A percentile compares a stretch with the other conserved stretches of the same genome.
These are phyloP conservation scores for Nemophila menziesii DNA, from an alignment of 257 asterid species.

Conservation along the genomic window DNA sequence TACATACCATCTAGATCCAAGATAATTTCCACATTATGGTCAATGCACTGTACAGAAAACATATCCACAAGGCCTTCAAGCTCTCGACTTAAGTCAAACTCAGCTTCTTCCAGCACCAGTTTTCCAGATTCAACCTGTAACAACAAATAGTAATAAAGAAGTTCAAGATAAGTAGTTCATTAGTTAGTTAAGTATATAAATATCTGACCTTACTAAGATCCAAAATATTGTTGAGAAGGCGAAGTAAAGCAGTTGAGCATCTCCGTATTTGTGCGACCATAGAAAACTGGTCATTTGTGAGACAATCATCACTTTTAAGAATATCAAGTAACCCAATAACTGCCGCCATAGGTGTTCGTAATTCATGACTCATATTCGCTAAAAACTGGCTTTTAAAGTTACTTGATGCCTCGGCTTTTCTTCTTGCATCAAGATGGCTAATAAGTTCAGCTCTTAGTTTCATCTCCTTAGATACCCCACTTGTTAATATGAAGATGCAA, in stretches of 20 bases:
- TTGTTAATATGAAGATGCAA: constrained; percentile 71
- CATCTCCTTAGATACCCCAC: constrained; percentile 94
- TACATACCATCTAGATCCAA: constrained; percentile 75
- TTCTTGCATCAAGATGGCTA: constrained; percentile 75
- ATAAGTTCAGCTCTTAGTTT: constrained; percentile 71
- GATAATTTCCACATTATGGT: constrained; percentile 75
- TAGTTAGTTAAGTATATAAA: constrained; percentile 1
- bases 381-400: constrained; percentile 89
- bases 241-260: constrained; percentile 77
- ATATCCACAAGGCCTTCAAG: constrained; percentile 92
- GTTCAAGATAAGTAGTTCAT: background rate
- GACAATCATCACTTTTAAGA: constrained; percentile 67
- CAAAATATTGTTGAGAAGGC: constrained; percentile 84
- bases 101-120: constrained; percentile 72
- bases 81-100: constrained; percentile 78
- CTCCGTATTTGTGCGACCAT: constrained; percentile 83
- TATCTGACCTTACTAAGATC: constrained; percentile 81
- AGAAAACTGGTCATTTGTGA: constrained; percentile 63
- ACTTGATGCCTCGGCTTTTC: constrained; percentile 91
- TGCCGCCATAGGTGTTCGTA: constrained; percentile 97
- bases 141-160: background rate
- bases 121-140: constrained; percentile 95
- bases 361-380: constrained; percentile 96
- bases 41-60: constrained; percentile 87
- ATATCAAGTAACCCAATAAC: constrained; percentile 91